Base-by-base conservation (phyloP, 352 stramenopile species). In the Globisporangium paroecandrum region DNA sequence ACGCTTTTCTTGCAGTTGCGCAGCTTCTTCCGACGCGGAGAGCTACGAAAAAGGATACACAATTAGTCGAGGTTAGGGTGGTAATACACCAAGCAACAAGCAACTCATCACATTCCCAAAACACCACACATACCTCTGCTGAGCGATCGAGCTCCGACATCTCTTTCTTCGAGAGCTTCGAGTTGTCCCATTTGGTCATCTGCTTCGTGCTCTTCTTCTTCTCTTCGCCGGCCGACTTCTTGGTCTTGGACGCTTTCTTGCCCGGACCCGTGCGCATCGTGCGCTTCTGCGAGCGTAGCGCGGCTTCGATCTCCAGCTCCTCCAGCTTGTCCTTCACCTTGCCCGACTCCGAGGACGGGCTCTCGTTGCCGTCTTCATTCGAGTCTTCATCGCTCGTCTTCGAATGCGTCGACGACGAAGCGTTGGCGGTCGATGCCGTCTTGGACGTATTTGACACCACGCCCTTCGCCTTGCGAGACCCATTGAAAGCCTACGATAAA, bases 131-230 rank as follows among this genome's bases (percentile, higher is more conserved):
- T 69, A 94, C 87, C 71, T 76, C 74, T 56, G 80, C 83, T 12
- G 87, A 93, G 32, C 81, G 83, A 71, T 95, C 87, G 3, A 96
- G 64, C 57, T 77, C 84, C 47, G 81, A 69, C 7, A 89, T 88
- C 55, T 95, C 89, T 69, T 94, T 92, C 67, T 90, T 93, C 29
- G 80, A 91, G 18, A 96, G 71, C 76, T 95, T 95, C 25, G 81
- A 84, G 67, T 94, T 76, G 34, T 96, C 89, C 85, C 87, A 93
- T 71, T 89, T 91, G 43, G 79, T 92, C 83, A 91, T 95, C 62
- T 89, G 83, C 74, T 95, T 95, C 32, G 69, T 76, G 29, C 64
- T 64, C 62, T 87, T 89, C 64, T 93, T 78, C 25, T 75, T 70
- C 7, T 79, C 73, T 53, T 81, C 77, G 5, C 69, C 66, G 34